These are phyloP conservation scores for Eragrostis curvula DNA, from an alignment of 176 grass and related monocot species.

Conservation along the genomic window DNA sequence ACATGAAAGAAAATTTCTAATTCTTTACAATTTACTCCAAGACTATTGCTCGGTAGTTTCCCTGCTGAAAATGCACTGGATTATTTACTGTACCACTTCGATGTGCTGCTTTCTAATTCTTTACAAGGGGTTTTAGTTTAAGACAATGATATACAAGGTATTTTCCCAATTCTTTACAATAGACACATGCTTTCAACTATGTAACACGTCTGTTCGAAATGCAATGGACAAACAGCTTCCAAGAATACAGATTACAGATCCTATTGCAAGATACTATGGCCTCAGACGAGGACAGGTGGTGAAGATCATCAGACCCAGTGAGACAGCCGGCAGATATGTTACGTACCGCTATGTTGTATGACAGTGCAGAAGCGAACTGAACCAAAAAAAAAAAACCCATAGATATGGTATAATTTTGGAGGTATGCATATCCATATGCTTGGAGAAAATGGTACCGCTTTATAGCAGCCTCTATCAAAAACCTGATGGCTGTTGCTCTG, in stretches of 20 bases:
- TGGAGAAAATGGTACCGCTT: slow-evolving; percentile 6
- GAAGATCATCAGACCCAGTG: slow-evolving; percentile 89
- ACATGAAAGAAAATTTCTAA: background rate
- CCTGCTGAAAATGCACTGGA: background rate
- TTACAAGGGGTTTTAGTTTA: too few species aligned
- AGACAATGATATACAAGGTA: too few species aligned
- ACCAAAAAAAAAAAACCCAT: background rate
- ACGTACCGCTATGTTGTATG: slow-evolving; percentile 85
- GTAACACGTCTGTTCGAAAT: slow-evolving; percentile 42
- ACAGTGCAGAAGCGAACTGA: slow-evolving; percentile 25
- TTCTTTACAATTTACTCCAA: background rate
- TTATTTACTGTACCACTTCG: background rate
- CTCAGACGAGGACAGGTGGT: slow-evolving; percentile 82
- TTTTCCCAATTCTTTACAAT: background rate
- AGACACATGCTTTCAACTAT: background rate
- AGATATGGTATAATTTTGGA: slow-evolving; percentile 38
- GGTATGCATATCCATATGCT: slow-evolving; percentile 30
- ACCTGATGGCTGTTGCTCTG: background rate
- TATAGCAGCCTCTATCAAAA: background rate
- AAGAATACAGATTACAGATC: slow-evolving; percentile 88
- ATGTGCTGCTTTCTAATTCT: background rate
- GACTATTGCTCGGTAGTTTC: background rate
- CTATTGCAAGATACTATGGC: slow-evolving; percentile 83
- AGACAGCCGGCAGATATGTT: slow-evolving; percentile 89
- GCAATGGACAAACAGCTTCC: slow-evolving; percentile 62